phyloP scores from a whole-genome alignment of 495 filamentous ascomycete species.

The Hypoxylon cercidicola region DNA sequence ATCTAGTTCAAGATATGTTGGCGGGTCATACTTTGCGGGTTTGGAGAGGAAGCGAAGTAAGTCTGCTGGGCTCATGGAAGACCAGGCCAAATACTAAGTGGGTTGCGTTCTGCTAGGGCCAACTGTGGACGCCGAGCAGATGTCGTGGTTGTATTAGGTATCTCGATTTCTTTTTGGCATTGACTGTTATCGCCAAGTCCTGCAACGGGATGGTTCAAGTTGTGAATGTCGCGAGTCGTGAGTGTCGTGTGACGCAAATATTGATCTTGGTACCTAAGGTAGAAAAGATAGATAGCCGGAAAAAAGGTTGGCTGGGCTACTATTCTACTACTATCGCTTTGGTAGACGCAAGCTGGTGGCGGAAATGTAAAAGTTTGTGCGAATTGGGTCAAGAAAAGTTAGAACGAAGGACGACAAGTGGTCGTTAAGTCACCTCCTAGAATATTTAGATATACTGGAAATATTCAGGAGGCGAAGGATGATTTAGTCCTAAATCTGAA shows the following conservation, averaged over 20 bases:
- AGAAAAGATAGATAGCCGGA: constrained; percentile 7
- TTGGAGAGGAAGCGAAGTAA: constrained; percentile 95
- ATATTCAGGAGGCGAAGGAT: background rate
- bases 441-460: background rate
- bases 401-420: no score
- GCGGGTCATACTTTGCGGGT: constrained; percentile 82
- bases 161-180: constrained; percentile 28
- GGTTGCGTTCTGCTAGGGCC: constrained; percentile 24
- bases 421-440: background rate
- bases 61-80: constrained; percentile 90
- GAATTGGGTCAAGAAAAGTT: background rate
- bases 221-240: constrained; percentile 7
- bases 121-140: constrained; percentile 31
- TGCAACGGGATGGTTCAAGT: constrained; percentile 25
- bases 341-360: no score
- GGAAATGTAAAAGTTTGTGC: no score
- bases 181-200: constrained; percentile 41
- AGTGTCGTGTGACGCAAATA: constrained; percentile 29
- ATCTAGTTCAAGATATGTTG: constrained; percentile 1
- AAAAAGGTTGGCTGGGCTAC: constrained; percentile 8
- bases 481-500: background rate
- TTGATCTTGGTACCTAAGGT: constrained; percentile 5
- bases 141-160: constrained; percentile 7
- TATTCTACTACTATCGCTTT: background rate
- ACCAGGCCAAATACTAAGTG: constrained; percentile 27